Evolutionary conservation across 2,329 filamentous ascomycete species (phyloP), one percentile per base, ranked within the genome.

Genomic region (Aspergillus hiratsukae): DNA sequence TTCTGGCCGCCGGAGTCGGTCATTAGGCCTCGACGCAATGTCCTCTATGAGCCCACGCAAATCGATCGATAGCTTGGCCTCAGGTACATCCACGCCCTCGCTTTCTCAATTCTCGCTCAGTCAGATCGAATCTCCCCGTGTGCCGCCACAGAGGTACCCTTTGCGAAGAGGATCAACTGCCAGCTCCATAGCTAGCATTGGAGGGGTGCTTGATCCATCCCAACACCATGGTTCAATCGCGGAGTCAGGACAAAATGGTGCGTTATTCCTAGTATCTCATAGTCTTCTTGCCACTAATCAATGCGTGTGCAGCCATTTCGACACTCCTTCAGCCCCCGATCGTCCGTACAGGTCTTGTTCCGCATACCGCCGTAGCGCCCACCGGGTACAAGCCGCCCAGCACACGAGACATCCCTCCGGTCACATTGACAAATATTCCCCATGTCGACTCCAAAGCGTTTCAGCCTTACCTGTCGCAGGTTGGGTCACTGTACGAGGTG

Each of bases 301-400:
- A 65, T 52, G 55, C 21, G 28, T 27, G 53, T 54, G 11, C 61
- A 90, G 89, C 94, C 59, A 97, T 97, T 65, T 96, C 92, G 8
- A 96, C 91, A 1, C 82, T 97, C n/a, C 83, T 97, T 3, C 90
- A 96, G 69, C 88, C 91, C 28, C 90, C 93, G 3, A 96, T 96
- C 63, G 86, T 95, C 56, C 86, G 93, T 61, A 96, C 92, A 2
- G 92, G 93, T 55, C 82, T 96, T 51, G 81, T 91, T 54, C 89
- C 92, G 23, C 88, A 95, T 72, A 88, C 87, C 0, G 81, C 87
- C 1, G 85, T 71, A 29, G 61, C 88, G 2, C 84, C 89, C 1
- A 88, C 85, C 65, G 80, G 87, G 14, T 90, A 94, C 67, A 93
- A 88, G 64, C 87, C 90, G 14, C 93, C 93, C 0, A 95, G 91